Evolutionary conservation across 495 filamentous ascomycete species (phyloP).

Genomic region (Penicillium bialowiezense): DNA sequence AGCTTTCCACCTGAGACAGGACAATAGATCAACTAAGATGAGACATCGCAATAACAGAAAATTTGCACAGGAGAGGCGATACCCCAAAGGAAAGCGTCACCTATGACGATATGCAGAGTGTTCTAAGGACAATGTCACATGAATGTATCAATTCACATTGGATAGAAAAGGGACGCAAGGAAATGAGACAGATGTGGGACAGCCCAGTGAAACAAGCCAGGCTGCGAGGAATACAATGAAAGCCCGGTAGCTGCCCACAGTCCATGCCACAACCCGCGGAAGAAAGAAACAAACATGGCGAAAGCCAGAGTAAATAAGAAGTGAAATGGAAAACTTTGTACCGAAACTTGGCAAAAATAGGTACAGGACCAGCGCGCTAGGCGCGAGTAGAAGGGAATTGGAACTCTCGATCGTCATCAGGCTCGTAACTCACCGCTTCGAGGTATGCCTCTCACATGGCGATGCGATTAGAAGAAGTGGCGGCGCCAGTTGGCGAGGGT

Average conservation of each 20-base stretch:
- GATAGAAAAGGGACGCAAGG: slow-evolving; percentile 4
- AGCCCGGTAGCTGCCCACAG: background rate
- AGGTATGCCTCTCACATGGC: slow-evolving; percentile 11
- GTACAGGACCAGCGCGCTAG: slow-evolving; percentile 30
- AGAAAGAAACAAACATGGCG: slow-evolving; percentile 13
- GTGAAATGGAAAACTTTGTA: slow-evolving; percentile 17
- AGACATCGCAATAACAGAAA: background rate
- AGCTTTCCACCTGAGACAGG: background rate
- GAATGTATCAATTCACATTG: slow-evolving; percentile 15
- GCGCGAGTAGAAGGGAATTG: slow-evolving; percentile 18
- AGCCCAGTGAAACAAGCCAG: background rate
- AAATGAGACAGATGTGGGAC: slow-evolving; percentile 5
- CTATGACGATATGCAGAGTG: background rate
- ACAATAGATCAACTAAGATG: background rate
- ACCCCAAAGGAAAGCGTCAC: slow-evolving; percentile 2
- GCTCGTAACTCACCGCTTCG: slow-evolving; percentile 5
- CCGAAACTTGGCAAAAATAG: slow-evolving; percentile 16
- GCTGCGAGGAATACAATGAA: background rate
- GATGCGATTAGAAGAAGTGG: slow-evolving; percentile 22
- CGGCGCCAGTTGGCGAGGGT: slow-evolving; percentile 29
- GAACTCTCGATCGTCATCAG: slow-evolving; percentile 15
- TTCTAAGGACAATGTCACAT: slow-evolving; percentile 7
- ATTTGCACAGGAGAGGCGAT: background rate
- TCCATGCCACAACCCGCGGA: background rate
- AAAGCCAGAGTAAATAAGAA: slow-evolving; percentile 24